These are phyloP conservation scores for Carex cristatella DNA, from an alignment of 176 grass and related monocot species.

Conservation along the genomic window DNA sequence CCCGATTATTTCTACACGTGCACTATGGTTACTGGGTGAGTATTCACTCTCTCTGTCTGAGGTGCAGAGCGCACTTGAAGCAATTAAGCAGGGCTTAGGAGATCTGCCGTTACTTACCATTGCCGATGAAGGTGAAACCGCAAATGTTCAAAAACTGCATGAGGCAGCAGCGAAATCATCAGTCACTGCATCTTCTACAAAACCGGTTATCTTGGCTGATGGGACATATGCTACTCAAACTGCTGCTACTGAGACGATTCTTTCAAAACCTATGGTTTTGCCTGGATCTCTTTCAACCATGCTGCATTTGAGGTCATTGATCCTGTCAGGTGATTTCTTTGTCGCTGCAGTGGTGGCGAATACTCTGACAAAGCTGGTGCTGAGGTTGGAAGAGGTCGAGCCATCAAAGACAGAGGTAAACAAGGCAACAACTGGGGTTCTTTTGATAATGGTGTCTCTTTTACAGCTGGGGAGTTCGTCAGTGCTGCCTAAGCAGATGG, in stretches of 20 bases:
- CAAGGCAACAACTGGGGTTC: constrained; percentile 38
- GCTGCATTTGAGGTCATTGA: constrained; percentile 50
- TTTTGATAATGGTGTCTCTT: constrained; percentile 54
- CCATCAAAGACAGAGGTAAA: constrained; percentile 45
- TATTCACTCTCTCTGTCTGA: constrained; percentile 41
- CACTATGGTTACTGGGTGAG: constrained; percentile 23
- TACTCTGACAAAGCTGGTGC: constrained; percentile 52
- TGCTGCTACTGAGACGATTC: constrained; percentile 18
- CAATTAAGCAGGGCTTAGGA: constrained; percentile 57
- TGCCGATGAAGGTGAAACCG: constrained; percentile 45
- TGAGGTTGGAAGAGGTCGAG: constrained; percentile 66
- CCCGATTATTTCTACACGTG: no score
- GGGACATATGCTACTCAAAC: constrained; percentile 32
- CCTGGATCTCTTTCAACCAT: constrained; percentile 18
- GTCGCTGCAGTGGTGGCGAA: constrained; percentile 36
- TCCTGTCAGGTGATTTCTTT: constrained; percentile 67
- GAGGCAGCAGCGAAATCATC: constrained; percentile 28
- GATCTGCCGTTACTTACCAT: constrained; percentile 50
- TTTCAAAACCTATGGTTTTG: neutral
- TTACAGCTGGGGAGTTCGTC: constrained; percentile 48
- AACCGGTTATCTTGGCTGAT: constrained; percentile 27
- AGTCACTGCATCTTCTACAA: constrained; percentile 33
- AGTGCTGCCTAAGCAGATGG: constrained; percentile 51
- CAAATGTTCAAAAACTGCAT: constrained; percentile 28
- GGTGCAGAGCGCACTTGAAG: constrained; percentile 40